Base-by-base conservation (phyloP, 441 rosid genomes). In the Euphorbia corollata region DNA sequence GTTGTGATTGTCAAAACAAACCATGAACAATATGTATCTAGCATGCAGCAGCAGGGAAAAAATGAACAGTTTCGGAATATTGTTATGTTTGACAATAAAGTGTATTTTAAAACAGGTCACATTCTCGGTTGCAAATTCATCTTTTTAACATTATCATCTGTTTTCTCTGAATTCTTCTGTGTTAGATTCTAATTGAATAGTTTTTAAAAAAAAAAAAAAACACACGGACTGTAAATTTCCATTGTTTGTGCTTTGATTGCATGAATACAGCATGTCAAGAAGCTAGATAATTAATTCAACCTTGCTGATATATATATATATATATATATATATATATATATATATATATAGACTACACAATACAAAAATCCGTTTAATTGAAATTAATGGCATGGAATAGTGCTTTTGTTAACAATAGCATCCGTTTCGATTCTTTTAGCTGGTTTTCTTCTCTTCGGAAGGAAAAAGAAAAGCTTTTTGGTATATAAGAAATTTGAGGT, bases 21-120 rank as follows among this genome's bases (percentile, higher is more conserved):
- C 60, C 50, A 2, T 57, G 41, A 68, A 71, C 61, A 51, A 24
- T 71, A 22, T 59, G 60, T 71, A 48, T 58, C 36, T 34, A 50
- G 9, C 70, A 54, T 65, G 34, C 36, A 55, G 64, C 73, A 27
- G 20, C 43, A n/a, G 16, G 5, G 60, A 63, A 30, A 36, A 20
- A 48, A 23, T 69, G 38, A 50, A n/a, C n/a, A 34, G 65, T 34
- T 58, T 10, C 61, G 45, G 23, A 23, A 27, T 68, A 59, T 48
- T 16, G 36, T 34, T 51, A 16, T 24, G 38, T 18, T 57, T 23
- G 12, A 43, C 11, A 41, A 56, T 24, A 69, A 50, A 39, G n/a
- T 64, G 53, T 64, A 15, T 64, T 27, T 55, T 9, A 6, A 20
- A 51, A 53, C 67, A 56, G 19, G 7, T 45, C 51, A 45, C 13